Conservation (phyloP, 192 early-diverging fungal genomes). For the Endogone sp. region DNA sequence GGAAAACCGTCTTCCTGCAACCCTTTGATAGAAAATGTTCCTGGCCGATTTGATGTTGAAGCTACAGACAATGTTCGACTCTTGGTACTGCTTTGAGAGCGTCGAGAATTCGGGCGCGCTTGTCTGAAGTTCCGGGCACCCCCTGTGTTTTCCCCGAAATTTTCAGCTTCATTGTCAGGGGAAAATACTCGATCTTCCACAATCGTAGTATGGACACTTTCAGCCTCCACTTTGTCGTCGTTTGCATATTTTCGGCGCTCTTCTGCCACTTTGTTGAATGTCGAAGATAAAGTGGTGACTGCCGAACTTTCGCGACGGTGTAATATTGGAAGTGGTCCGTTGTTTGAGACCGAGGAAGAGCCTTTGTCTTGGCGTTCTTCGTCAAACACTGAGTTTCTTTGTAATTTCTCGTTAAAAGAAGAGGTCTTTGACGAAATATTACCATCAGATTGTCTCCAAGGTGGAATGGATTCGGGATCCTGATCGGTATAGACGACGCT, state of each 20-base stretch:
- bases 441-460: not conserved
- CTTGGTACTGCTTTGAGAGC: not conserved
- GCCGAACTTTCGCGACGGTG: not conserved
- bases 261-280: not conserved
- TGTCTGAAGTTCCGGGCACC: not conserved
- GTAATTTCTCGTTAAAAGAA: not conserved
- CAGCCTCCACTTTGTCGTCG: not conserved
- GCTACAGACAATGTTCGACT: not conserved
- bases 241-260: not conserved
- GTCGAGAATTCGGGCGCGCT: not conserved
- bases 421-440: not conserved
- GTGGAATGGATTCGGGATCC: not conserved
- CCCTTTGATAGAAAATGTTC: not conserved
- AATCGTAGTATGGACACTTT: not conserved
- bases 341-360: not conserved
- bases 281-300: not conserved
- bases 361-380: not conserved
- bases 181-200: not conserved
- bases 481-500: not conserved
- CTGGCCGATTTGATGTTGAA: not conserved
- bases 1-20: not conserved
- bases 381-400: not conserved
- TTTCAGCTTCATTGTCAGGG: not conserved
- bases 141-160: not conserved
- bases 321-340: not conserved